Percentiles rank a stretch among this genome's conserved stretches.
Conservation (phyloP, 805 yeast species). For the Candida endomychidarum region DNA sequence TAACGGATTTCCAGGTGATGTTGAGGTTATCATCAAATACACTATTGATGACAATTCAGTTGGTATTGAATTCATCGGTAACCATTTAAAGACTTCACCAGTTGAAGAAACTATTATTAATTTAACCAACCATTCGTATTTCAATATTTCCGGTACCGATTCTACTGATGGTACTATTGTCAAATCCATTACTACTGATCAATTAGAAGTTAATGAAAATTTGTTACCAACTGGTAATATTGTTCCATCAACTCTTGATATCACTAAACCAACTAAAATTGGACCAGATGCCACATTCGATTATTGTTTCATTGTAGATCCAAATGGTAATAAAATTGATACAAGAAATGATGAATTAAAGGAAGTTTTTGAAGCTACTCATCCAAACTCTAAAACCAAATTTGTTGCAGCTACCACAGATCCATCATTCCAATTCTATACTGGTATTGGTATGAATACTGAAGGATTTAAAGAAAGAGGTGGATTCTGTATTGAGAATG, state of each 20-base stretch:
- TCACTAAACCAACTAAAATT: conserved; percentile 21
- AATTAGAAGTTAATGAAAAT: conserved; percentile 42
- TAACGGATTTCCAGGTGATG: conserved; percentile 62
- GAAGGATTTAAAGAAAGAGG: conserved; percentile 38
- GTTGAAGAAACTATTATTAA: conserved; percentile 50
- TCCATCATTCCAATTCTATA: conserved; percentile 65
- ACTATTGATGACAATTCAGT: conserved; percentile 40
- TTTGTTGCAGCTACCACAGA: conserved; percentile 55
- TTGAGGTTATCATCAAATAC: conserved; percentile 48
- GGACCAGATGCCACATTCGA: conserved; percentile 32
- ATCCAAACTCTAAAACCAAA: conserved; percentile 43
- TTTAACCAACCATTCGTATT: conserved; percentile 64
- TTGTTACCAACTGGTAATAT: conserved; percentile 48
- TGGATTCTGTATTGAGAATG: conserved; percentile 66
- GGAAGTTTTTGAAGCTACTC: conserved; percentile 42
- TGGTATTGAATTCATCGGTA: conserved; percentile 46
- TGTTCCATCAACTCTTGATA: conserved; percentile 24
- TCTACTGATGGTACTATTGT: conserved; percentile 33
- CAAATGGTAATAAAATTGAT: conserved; percentile 36
- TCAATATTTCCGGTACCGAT: conserved; percentile 41
- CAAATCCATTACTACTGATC: conserved; percentile 36
- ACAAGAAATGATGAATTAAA: conserved; percentile 42
- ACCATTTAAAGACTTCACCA: conserved; percentile 30
- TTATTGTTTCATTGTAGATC: conserved; percentile 50
- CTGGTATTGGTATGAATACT: conserved; percentile 52